Percentiles rank a stretch among this genome's conserved stretches.
Evolutionary conservation across 2,329 filamentous ascomycete genomes (phyloP).

Genomic region (Penicillium paneum): DNA sequence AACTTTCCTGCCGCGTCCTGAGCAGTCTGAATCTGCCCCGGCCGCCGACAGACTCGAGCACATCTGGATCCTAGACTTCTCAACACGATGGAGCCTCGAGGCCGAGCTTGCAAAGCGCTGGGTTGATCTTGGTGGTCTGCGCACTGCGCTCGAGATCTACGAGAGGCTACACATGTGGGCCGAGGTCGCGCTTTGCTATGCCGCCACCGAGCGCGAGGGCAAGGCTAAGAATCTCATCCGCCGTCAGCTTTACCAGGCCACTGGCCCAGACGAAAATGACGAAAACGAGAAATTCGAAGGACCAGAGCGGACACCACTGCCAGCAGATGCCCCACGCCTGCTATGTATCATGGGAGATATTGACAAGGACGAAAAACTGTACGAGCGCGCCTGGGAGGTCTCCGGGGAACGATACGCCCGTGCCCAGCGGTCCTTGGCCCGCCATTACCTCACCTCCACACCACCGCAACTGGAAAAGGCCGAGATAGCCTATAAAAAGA

Average conservation of each 20-base stretch:
- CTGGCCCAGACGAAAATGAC: constrained; percentile 45
- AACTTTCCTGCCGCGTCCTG: constrained; percentile 76
- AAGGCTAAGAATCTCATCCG: constrained; percentile 76
- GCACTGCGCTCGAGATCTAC: constrained; percentile 93
- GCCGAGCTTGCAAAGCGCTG: constrained; percentile 90
- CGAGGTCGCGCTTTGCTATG: constrained; percentile 87
- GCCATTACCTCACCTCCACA: constrained; percentile 66
- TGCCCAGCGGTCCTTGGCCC: constrained; percentile 81
- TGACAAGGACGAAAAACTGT: constrained; percentile 69
- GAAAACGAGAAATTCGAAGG: constrained; percentile 62
- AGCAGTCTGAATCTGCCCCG: constrained; percentile 69
- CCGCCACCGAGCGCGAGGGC: constrained; percentile 72
- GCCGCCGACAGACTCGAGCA: constrained; percentile 74
- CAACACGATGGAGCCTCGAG: constrained; percentile 90
- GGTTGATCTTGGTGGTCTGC: constrained; percentile 80
- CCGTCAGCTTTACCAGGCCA: constrained; percentile 72
- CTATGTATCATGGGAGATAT: constrained; percentile 94
- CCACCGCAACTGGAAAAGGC: constrained; percentile 63
- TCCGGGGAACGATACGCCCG: constrained; percentile 77
- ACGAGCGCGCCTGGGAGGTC: constrained; percentile 82
- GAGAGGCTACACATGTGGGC: constrained; percentile 91
- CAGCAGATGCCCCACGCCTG: constrained; percentile 77
- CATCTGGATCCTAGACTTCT: constrained; percentile 77
- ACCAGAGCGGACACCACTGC: constrained; percentile 65
- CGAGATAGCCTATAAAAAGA: constrained; percentile 72